Percentiles rank a stretch among this genome's conserved stretches.
Conservation (phyloP, 73 alveolate species). For the Tetrahymena borealis region DNA sequence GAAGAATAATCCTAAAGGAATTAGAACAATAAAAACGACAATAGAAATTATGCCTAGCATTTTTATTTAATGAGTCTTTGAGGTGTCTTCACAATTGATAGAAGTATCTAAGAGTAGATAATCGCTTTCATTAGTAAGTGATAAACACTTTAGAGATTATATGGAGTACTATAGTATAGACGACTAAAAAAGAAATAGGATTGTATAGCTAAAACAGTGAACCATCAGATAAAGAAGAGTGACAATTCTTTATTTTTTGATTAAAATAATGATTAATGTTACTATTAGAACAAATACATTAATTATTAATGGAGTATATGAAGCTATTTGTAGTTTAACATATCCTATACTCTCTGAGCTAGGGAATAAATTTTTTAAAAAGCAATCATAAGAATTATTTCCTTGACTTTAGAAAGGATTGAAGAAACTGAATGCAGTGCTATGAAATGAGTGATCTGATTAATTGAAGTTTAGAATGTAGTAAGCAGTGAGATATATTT, state of each 20-base stretch:
- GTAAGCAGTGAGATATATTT: not conserved
- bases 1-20: not conserved
- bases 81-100: not conserved
- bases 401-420: not conserved
- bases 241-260: not conserved
- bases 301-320: not conserved
- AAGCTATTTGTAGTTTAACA: not conserved
- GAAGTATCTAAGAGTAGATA: not conserved
- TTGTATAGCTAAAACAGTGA: not conserved
- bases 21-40: not conserved
- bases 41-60: not conserved
- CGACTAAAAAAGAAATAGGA: not conserved
- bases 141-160: not conserved
- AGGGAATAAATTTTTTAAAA: not conserved
- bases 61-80: not conserved
- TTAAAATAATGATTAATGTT: not conserved
- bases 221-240: not conserved
- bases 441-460: not conserved
- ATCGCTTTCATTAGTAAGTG: not conserved
- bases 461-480: not conserved
- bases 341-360: not conserved
- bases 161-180: not conserved
- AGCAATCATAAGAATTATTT: not conserved
- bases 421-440: not conserved
- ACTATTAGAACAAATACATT: not conserved